These are phyloP conservation scores for Casaregolazyma lundiana DNA, from an alignment of 1,139 yeast species.

Conservation along the genomic window DNA sequence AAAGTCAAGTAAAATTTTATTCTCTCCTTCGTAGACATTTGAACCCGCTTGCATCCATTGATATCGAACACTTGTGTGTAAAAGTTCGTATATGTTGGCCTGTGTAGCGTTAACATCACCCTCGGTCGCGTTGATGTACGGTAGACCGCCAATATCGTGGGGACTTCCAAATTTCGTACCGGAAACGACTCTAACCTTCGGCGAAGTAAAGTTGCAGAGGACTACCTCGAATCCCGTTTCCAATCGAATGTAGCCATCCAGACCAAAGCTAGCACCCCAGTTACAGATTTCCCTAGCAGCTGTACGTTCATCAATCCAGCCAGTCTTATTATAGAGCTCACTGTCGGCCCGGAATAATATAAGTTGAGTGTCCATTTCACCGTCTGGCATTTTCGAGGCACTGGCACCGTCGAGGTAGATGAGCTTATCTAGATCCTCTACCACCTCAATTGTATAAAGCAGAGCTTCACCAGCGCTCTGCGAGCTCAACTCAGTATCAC, in stretches of 20 bases:
- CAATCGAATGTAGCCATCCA: conserved; percentile 50
- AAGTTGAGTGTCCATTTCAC: conserved; percentile 56
- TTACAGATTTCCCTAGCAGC: conserved; percentile 39
- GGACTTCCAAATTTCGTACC: conserved; percentile 35
- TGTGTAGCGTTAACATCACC: neutral
- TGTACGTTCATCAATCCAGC: conserved; percentile 10
- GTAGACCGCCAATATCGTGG: conserved; percentile 33
- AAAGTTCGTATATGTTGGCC: neutral
- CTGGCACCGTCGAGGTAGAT: conserved; percentile 53
- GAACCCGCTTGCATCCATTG: conserved; percentile 35
- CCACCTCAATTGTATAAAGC: conserved; percentile 40
- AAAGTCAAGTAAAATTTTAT: conserved; percentile 45
- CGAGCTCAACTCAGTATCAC: neutral
- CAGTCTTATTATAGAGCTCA: conserved; percentile 7
- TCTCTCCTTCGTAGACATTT: conserved; percentile 43
- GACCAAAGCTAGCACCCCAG: conserved; percentile 46
- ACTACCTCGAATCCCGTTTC: conserved; percentile 55
- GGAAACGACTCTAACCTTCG: conserved; percentile 41
- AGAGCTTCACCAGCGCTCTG: neutral
- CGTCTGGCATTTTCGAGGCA: conserved; percentile 46
- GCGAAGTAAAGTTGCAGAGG: conserved; percentile 46
- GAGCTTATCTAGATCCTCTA: conserved; percentile 43
- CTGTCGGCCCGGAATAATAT: conserved; percentile 33
- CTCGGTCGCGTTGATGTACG: conserved; percentile 25
- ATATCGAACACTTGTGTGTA: neutral